A percentile compares a stretch with the other conserved stretches of the same genome.
phyloP scores from a whole-genome alignment of 176 grass and related monocot genomes.

The Lolium perenne region DNA sequence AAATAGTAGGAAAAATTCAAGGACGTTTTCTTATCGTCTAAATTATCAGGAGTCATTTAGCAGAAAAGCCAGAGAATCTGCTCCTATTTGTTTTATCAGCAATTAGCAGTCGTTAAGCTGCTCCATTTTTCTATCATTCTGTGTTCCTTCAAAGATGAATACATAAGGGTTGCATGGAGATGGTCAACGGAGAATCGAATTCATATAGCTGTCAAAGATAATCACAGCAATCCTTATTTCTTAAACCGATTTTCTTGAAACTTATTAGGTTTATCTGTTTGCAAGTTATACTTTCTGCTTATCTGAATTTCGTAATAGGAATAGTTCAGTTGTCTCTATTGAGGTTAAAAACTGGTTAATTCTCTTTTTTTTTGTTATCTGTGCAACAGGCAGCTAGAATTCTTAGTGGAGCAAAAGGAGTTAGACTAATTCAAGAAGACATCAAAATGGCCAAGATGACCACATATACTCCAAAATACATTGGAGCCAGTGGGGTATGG shows the following conservation, averaged over 20 bases:
- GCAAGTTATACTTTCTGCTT: conserved; percentile 25
- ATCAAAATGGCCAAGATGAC: conserved; percentile 81
- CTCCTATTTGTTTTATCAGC: neutral
- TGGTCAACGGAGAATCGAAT: neutral
- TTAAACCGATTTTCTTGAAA: neutral
- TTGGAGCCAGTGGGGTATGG: conserved; percentile 80
- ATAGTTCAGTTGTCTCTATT: conserved; percentile 8
- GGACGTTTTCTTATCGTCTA: neutral
- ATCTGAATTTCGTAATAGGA: neutral
- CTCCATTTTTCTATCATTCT: neutral
- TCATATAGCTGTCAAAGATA: conserved; percentile 9
- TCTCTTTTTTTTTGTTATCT: conserved; percentile 26
- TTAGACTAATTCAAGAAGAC: conserved; percentile 79
- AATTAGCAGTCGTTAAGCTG: neutral
- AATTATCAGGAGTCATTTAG: conserved; percentile 3
- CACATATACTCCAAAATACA: conserved; percentile 73
- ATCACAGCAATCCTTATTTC: neutral
- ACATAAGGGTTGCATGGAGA: neutral
- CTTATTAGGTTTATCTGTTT: neutral
- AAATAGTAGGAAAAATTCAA: conserved; percentile 4
- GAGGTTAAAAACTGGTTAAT: conserved; percentile 4
- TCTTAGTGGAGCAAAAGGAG: conserved; percentile 69
- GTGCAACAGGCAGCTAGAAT: conserved; percentile 50
- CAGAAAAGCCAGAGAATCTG: neutral
- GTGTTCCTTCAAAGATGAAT: conserved; percentile 30